Percentiles rank a stretch among this genome's conserved stretches.
phyloP scores from a whole-genome alignment of 805 yeast genomes.

The Brettanomyces bruxellensis region DNA sequence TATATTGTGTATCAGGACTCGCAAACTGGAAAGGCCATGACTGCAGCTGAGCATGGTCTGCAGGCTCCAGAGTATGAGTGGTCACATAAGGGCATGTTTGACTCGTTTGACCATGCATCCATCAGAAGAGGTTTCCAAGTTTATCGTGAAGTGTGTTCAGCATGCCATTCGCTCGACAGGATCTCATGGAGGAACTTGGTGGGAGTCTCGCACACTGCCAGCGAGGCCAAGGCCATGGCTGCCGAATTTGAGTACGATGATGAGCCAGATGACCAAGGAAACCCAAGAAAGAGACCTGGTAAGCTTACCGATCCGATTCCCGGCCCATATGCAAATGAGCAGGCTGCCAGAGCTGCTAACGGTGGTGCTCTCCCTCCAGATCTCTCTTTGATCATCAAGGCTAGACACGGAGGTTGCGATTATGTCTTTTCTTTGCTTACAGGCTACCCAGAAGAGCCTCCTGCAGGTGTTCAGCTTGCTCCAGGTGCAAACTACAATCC shows the following conservation, averaged over 20 bases:
- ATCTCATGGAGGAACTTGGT: constrained; percentile 98
- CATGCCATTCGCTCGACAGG: constrained; percentile 95
- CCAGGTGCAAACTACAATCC: constrained; percentile 98
- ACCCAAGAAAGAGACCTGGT: constrained; percentile 97
- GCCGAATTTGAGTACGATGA: constrained; percentile 97
- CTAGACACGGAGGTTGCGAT: constrained; percentile 97
- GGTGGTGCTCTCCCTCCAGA: constrained; percentile 99
- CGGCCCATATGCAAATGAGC: constrained; percentile 94
- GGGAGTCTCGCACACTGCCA: constrained; percentile 88
- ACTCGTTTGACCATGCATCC: constrained; percentile 87
- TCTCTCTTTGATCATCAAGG: constrained; percentile 92
- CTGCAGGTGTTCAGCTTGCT: constrained; percentile 92
- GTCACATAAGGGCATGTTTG: constrained; percentile 91
- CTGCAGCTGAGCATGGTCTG: constrained; percentile 97
- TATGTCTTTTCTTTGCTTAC: constrained; percentile 91
- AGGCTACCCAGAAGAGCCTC: constrained; percentile 98
- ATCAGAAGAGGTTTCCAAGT: constrained; percentile 99
- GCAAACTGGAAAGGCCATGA: constrained; percentile 88
- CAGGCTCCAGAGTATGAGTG: constrained; percentile 91
- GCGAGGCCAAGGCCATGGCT: constrained; percentile 87
- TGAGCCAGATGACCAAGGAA: constrained; percentile 93
- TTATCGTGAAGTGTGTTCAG: constrained; percentile 97
- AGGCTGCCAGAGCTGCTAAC: constrained; percentile 99
- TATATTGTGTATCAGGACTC: constrained; percentile 77
- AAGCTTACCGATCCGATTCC: constrained; percentile 93